phyloP scores from a whole-genome alignment of 345 rosid species.

The Iberis pinnata region DNA sequence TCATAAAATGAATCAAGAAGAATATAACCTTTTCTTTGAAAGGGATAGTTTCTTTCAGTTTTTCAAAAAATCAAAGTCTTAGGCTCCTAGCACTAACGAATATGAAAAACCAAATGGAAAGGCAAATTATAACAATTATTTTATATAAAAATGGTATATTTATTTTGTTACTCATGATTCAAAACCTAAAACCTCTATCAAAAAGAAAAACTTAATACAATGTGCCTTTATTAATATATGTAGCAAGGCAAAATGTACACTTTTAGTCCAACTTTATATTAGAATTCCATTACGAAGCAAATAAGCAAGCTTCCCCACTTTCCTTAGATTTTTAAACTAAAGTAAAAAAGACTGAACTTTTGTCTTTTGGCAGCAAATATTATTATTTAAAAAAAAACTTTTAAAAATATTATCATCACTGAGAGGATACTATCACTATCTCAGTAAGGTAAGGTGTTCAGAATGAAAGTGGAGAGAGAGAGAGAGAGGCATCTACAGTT shows the following conservation, averaged over 20 bases:
- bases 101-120: too few species aligned
- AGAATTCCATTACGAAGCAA: constrained; percentile 22
- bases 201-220: constrained; percentile 13
- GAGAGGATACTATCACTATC: constrained; percentile 37
- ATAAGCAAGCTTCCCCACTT: constrained; percentile 23
- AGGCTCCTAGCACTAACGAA: too few species aligned
- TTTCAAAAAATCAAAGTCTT: too few species aligned
- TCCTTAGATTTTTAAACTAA: constrained; percentile 19
- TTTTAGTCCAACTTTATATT: constrained; percentile 23
- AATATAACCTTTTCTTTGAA: too few species aligned
- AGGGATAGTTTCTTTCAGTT: too few species aligned
- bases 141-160: not conserved
- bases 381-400: not conserved
- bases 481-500: constrained; percentile 34
- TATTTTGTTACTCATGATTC: not conserved
- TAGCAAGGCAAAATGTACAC: constrained; percentile 26
- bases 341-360: constrained; percentile 22
- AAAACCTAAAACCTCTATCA: constrained; percentile 1
- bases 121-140: too few species aligned
- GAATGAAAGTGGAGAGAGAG: constrained; percentile 32
- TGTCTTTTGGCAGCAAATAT: constrained; percentile 21
- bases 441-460: constrained; percentile 30
- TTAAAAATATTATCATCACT: constrained; percentile 32
- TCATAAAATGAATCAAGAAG: too few species aligned
- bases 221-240: constrained; percentile 15